A percentile compares a stretch with the other conserved stretches of the same genome.
Conservation (phyloP, 2,329 filamentous ascomycete genomes). For the Colletotrichum cordylinicola region DNA sequence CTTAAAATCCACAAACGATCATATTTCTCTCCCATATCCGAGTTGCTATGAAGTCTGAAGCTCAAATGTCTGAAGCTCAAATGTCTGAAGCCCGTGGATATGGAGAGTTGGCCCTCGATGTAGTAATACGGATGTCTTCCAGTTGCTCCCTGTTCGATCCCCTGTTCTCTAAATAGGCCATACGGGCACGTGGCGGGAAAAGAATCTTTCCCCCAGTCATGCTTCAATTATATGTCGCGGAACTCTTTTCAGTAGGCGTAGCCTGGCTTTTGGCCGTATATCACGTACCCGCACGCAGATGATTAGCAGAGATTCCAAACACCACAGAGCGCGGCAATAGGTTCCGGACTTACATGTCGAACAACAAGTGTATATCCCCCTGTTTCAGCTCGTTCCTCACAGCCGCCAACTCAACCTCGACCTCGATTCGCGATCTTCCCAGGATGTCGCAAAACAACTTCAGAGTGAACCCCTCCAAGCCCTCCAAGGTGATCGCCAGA, state of each 20-base stretch:
- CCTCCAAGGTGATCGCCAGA: background rate
- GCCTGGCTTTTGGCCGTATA: background rate
- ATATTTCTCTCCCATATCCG: no score
- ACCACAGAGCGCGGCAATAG: background rate
- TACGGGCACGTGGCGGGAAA: no score
- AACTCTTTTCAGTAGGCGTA: accelerated
- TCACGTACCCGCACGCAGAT: background rate
- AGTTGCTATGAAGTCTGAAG: no score
- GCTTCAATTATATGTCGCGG: no score
- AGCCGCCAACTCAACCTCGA: background rate
- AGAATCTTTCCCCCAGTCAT: no score
- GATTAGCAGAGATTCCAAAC: background rate
- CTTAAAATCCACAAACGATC: no score
- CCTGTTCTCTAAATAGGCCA: no score
- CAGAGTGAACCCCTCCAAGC: accelerated
- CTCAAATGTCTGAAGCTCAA: no score
- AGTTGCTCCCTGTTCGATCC: no score
- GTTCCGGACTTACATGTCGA: background rate
- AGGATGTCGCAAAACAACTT: background rate
- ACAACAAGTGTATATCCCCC: background rate
- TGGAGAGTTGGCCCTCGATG: no score
- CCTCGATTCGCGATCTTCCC: background rate
- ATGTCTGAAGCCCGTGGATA: no score
- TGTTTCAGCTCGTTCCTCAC: background rate
- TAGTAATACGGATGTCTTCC: no score